Conservation (phyloP, 805 yeast genomes). For the Kodamaea kakaduensis region DNA sequence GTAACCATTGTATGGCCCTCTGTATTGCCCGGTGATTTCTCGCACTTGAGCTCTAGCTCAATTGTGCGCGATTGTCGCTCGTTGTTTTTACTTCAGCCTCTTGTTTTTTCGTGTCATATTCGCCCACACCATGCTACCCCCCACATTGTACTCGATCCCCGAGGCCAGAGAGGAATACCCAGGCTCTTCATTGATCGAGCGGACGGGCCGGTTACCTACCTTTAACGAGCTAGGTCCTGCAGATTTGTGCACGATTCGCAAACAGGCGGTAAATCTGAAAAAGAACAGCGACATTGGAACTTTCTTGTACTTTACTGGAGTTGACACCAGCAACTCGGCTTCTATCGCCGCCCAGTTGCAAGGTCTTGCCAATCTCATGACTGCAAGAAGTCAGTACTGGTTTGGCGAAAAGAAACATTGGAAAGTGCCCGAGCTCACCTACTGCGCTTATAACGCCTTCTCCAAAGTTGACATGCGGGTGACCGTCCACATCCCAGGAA, state of each 20-base stretch:
- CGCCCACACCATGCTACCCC: conserved; percentile 24
- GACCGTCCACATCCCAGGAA: conserved; percentile 72
- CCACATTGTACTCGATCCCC: conserved; percentile 61
- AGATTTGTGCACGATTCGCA: conserved; percentile 53
- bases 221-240: conserved; percentile 73
- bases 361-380: conserved; percentile 59
- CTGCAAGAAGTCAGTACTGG: conserved; percentile 65
- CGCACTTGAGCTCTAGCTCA: too few relatives aligned
- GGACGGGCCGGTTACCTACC: conserved; percentile 55
- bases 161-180: conserved; percentile 54
- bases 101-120: too few relatives aligned
- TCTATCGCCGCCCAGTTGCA: conserved; percentile 74
- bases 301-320: conserved; percentile 68
- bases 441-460: conserved; percentile 60
- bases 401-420: conserved; percentile 69
- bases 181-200: conserved; percentile 59
- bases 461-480: conserved; percentile 67
- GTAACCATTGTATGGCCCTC: too few relatives aligned
- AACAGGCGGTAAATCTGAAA: conserved; percentile 38
- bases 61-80: too few relatives aligned
- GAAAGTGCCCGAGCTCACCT: conserved; percentile 68
- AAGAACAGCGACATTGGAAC: conserved; percentile 57
- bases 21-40: too few relatives aligned
- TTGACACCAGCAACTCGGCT: conserved; percentile 72
- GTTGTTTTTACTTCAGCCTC: too few relatives aligned